phyloP scores from a whole-genome alignment of 1,284 basidiomycete species.

The Malassezia pachydermatis region DNA sequence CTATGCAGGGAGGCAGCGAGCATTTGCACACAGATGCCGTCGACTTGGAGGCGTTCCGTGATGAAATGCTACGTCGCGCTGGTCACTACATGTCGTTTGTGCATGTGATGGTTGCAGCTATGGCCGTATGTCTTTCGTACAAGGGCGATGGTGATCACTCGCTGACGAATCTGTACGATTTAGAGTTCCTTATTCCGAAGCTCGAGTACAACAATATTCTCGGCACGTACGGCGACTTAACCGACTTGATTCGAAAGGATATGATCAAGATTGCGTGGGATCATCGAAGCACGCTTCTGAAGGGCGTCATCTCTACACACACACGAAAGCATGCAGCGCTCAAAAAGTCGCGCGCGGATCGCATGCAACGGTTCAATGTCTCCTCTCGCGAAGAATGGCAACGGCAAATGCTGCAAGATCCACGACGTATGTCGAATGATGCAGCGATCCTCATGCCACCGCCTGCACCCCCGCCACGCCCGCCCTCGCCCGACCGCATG shows the following conservation, averaged over 20 bases:
- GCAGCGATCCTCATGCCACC: too few relatives aligned
- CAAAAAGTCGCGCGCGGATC: slow-evolving; percentile 13
- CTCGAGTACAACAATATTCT: slow-evolving; percentile 77
- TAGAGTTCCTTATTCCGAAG: slow-evolving; percentile 52
- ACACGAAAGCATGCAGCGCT: slow-evolving; percentile 14
- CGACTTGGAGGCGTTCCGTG: slow-evolving; percentile 5
- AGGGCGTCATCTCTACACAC: slow-evolving; percentile 31
- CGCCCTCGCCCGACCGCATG: not conserved
- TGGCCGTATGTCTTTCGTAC: slow-evolving; percentile 49
- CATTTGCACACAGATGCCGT: not conserved
- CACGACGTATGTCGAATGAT: too few relatives aligned
- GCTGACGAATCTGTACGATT: slow-evolving; percentile 53
- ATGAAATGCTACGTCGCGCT: slow-evolving; percentile 51
- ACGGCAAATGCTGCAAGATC: too few relatives aligned
- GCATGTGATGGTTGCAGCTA: slow-evolving; percentile 66
- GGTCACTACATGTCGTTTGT: slow-evolving; percentile 60
- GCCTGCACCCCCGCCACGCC: too few relatives aligned
- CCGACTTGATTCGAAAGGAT: slow-evolving; percentile 40
- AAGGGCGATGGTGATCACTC: slow-evolving; percentile 53
- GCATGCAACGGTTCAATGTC: not conserved
- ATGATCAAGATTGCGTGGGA: slow-evolving; percentile 43
- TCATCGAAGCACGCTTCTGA: slow-evolving; percentile 37
- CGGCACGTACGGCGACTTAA: slow-evolving; percentile 55
- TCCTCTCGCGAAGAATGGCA: too few relatives aligned
- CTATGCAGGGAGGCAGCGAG: not conserved